Percentiles rank a stretch among this genome's conserved stretches.
Conservation (phyloP, 2,329 filamentous ascomycete genomes). For the Claviceps cyperi region DNA sequence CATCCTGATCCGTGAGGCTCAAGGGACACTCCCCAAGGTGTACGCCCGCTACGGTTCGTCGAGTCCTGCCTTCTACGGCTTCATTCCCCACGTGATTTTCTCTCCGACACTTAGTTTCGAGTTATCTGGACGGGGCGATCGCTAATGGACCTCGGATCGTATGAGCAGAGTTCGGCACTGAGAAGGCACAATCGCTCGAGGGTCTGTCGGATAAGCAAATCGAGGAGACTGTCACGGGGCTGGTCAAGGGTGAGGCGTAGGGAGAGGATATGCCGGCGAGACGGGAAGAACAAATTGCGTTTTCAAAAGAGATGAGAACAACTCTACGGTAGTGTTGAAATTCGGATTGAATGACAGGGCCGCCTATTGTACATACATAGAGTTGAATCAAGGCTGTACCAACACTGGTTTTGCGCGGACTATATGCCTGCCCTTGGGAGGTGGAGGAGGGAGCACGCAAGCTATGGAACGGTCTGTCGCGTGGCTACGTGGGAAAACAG, state of each 20-base stretch:
- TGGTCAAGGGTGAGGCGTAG: constrained; percentile 29
- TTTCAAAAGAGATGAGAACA: background rate
- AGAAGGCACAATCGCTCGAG: constrained; percentile 43
- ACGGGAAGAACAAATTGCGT: background rate
- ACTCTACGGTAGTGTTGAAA: background rate
- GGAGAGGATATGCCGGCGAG: background rate
- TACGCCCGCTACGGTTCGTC: constrained; percentile 78
- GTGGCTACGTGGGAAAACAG: no score
- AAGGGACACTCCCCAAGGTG: constrained; percentile 69
- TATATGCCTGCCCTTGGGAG: background rate
- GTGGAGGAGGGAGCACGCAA: background rate
- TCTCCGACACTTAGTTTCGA: background rate
- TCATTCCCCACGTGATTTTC: background rate
- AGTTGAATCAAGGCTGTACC: background rate
- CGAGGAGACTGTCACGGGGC: constrained; percentile 39
- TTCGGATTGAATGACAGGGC: background rate
- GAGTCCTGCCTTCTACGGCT: background rate
- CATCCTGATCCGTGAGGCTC: constrained; percentile 87
- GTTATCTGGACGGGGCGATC: background rate
- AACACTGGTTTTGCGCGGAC: background rate
- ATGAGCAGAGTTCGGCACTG: constrained; percentile 36
- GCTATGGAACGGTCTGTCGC: no score
- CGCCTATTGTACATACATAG: background rate
- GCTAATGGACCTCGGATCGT: background rate
- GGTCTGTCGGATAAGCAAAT: constrained; percentile 47